Evolutionary conservation across 306 rosid species (phyloP), one percentile per base, ranked within the genome.

Genomic region (Datisca glomerata): DNA sequence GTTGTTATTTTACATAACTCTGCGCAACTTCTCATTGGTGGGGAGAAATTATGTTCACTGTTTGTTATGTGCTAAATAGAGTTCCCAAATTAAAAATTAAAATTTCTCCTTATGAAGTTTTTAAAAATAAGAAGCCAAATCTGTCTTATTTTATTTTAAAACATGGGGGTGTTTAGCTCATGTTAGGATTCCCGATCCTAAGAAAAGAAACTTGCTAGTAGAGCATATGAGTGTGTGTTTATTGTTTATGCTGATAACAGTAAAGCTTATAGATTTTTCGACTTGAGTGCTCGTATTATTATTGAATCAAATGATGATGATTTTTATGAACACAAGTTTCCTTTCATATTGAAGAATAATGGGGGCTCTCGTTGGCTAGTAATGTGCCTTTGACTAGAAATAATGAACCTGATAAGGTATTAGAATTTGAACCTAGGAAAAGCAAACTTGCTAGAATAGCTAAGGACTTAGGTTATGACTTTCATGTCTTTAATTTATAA

Each of bases 191-290:
- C 28, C 12, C 3, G 1, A 57, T 5, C 34, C 12, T 2, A 46
- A 56, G 13, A 19, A 8, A 46, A 3, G 8, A 36, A 48, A 41
- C 7, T 34, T 6, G 33, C 16, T 13, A 19, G 9, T 17, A 43
- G 33, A 22, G 35, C 51, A 2, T 55, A 33, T 21, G 36, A 16
- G 14, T 55, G 44, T 55, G 32, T 55, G 2, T 44, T 44, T 35
- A 9, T 55, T 18, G 45, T 24, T 2, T 55, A 43, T 34, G n/a
- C 7, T 19, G 2, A 14, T 5, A 43, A 43, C 24, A 43, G 14
- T 8, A 32, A 28, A 15, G 27, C 61, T 1, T 55, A 55, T 18
- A 34, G 24, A n/a, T 33, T 55, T n/a, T 34, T 16, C 34, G 24
- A 44, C 2, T 18, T 44, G 8, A 21, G 34, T 0, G 7, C 24